Evolutionary conservation across 2,329 filamentous ascomycete genomes (phyloP).

Genomic region (Fragosphaeria purpurea): DNA sequence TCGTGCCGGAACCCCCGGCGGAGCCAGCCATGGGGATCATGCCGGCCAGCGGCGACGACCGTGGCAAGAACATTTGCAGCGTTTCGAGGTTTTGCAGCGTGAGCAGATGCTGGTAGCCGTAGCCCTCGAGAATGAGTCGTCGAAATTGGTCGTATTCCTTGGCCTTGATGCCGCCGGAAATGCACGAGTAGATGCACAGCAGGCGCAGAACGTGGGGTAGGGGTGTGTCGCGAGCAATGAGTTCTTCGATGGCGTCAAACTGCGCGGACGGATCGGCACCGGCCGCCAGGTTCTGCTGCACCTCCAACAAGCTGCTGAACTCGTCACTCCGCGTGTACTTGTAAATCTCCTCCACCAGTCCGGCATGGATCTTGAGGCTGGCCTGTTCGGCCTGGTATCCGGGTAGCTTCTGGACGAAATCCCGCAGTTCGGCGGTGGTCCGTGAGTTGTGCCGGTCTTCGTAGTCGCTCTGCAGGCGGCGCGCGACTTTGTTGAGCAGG

Average conservation of each 20-base stretch:
- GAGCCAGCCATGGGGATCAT: slow-evolving; percentile 66
- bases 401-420: slow-evolving; percentile 90
- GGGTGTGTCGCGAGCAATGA: slow-evolving; percentile 81
- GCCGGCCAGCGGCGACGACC: slow-evolving; percentile 66
- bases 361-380: slow-evolving; percentile 84
- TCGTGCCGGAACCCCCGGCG: slow-evolving; percentile 45
- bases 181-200: slow-evolving; percentile 82
- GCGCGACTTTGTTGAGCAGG: slow-evolving; percentile 80
- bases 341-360: slow-evolving; percentile 89
- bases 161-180: slow-evolving; percentile 77
- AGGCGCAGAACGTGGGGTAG: slow-evolving; percentile 74
- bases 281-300: slow-evolving; percentile 90
- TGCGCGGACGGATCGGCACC: slow-evolving; percentile 82
- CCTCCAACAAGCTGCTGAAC: slow-evolving; percentile 80
- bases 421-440: slow-evolving; percentile 80
- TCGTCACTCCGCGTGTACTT: slow-evolving; percentile 82
- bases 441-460: slow-evolving; percentile 79
- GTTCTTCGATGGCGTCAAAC: slow-evolving; percentile 82
- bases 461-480: slow-evolving; percentile 75
- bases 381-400: slow-evolving; percentile 89
- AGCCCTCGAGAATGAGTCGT: slow-evolving; percentile 78
- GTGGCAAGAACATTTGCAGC: slow-evolving; percentile 71
- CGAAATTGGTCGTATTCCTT: slow-evolving; percentile 87
- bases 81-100: slow-evolving; percentile 85
- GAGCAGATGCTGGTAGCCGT: slow-evolving; percentile 88